A percentile compares a stretch with the other conserved stretches of the same genome.
Conservation (phyloP, 495 filamentous ascomycete genomes). For the Podospora fimiseda region DNA sequence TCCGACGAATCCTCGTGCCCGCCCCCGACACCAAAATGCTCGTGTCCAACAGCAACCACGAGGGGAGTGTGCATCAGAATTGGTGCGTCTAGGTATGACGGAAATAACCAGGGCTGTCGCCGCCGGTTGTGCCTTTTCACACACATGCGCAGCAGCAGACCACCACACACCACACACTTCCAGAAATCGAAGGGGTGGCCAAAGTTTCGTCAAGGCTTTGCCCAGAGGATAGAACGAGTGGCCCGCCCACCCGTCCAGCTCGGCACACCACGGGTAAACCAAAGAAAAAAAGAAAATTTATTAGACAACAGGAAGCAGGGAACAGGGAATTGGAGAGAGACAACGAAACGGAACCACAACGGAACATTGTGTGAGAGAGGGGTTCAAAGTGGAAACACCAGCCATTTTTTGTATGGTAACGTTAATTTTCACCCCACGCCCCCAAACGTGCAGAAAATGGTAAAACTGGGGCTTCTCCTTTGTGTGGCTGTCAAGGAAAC, state of each 20-base stretch:
- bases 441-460: background rate
- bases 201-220: slow-evolving; percentile 5
- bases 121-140: slow-evolving; percentile 9
- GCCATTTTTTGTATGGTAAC: slow-evolving; percentile 1
- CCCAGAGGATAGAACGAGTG: background rate
- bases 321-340: slow-evolving; percentile 5
- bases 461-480: background rate
- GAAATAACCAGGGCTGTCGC: slow-evolving; percentile 24
- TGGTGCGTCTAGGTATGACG: slow-evolving; percentile 23
- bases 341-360: background rate
- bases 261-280: slow-evolving; percentile 7
- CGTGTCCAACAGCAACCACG: slow-evolving; percentile 5
- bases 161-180: too few relatives aligned
- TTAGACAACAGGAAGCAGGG: too few relatives aligned
- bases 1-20: slow-evolving; percentile 1
- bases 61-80: slow-evolving; percentile 10
- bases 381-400: background rate
- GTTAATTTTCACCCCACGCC: background rate
- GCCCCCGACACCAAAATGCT: background rate
- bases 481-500: too few relatives aligned
- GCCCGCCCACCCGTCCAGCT: background rate
- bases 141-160: background rate
- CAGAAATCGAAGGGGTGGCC: slow-evolving; percentile 3
- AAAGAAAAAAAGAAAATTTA: too few relatives aligned
- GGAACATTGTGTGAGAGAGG: background rate